Evolutionary conservation across 2,329 filamentous ascomycete species (phyloP).

Genomic region (Penicillium sp.): DNA sequence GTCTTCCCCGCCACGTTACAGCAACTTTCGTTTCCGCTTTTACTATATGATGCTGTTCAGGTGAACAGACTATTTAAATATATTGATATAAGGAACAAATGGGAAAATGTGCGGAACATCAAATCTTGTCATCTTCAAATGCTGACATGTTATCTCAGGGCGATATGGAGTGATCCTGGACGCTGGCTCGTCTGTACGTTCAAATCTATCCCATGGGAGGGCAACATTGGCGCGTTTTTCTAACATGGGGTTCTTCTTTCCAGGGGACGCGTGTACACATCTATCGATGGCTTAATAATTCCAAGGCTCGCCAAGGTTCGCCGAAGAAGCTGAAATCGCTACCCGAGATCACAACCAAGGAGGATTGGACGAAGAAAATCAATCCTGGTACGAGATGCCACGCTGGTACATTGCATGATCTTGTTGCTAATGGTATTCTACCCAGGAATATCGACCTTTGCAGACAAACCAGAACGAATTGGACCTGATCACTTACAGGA

Average conservation of each 20-base stretch:
- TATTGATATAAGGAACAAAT: conserved; percentile 26
- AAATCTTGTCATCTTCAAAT: not conserved
- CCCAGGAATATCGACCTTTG: conserved; percentile 77
- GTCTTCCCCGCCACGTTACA: not conserved
- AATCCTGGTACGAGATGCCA: conserved; percentile 66
- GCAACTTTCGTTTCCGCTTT: not conserved
- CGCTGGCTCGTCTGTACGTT: conserved; percentile 78
- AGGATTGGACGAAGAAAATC: conserved; percentile 89
- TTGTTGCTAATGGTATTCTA: conserved; percentile 8
- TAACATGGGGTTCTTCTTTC: not conserved
- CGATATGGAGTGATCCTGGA: conserved; percentile 93
- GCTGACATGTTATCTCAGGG: conserved; percentile 36
- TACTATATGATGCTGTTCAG: conserved; percentile 27
- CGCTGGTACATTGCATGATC: not conserved
- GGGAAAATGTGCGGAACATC: conserved; percentile 37
- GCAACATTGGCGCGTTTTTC: not conserved
- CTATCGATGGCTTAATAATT: conserved; percentile 84
- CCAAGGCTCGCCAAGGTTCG: conserved; percentile 60
- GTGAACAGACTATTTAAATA: conserved; percentile 15
- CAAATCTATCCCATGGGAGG: conserved; percentile 11
- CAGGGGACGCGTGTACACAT: conserved; percentile 86
- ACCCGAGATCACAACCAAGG: conserved; percentile 77
- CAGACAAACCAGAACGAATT: conserved; percentile 68
- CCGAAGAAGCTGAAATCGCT: conserved; percentile 62
- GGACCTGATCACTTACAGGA: conserved; percentile 76